These are phyloP conservation scores for Cryptosporidium sp. DNA, from an alignment of 169 alveolate genomes.

Conservation along the genomic window DNA sequence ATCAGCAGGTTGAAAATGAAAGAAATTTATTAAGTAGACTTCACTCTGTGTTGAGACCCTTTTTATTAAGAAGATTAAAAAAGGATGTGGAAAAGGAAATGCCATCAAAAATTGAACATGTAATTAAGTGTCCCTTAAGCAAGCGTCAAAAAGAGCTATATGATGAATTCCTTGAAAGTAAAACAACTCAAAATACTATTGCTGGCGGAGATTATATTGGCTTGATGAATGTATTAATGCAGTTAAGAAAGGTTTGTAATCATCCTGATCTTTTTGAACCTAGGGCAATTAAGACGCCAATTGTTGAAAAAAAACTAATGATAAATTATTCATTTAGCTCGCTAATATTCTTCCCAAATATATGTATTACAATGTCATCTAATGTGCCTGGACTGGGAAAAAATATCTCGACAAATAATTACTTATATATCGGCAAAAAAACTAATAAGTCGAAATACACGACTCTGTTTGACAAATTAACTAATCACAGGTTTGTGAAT, in stretches of 20 bases:
- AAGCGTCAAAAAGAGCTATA: slow-evolving; percentile 94
- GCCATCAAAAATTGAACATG: slow-evolving; percentile 97
- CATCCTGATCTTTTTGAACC: slow-evolving; percentile 98
- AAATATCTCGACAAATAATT: slow-evolving; percentile 28
- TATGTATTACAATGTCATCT: slow-evolving; percentile 29
- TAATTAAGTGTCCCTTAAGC: slow-evolving; percentile 92
- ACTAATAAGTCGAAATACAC: not conserved
- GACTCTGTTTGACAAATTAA: slow-evolving; percentile 19
- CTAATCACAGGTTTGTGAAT: slow-evolving; percentile 13
- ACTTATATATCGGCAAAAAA: slow-evolving; percentile 14
- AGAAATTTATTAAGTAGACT: slow-evolving; percentile 86
- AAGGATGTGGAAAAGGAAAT: slow-evolving; percentile 98
- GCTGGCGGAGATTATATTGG: slow-evolving; percentile 92
- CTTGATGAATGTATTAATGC: slow-evolving; percentile 96
- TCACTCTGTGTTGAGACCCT: slow-evolving; percentile 97
- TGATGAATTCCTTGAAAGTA: slow-evolving; percentile 95
- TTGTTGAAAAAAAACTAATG: slow-evolving; percentile 37
- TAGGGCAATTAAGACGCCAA: slow-evolving; percentile 91
- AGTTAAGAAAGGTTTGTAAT: slow-evolving; percentile 97
- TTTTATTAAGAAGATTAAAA: slow-evolving; percentile 95
- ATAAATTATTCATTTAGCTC: slow-evolving; percentile 21
- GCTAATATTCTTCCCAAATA: not conserved
- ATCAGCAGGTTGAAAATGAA: slow-evolving; percentile 79
- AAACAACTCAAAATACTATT: slow-evolving; percentile 83
- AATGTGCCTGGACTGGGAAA: slow-evolving; percentile 25